These are phyloP conservation scores for Talaromyces amestolkiae DNA, from an alignment of 2,329 filamentous ascomycete species.

Conservation along the genomic window DNA sequence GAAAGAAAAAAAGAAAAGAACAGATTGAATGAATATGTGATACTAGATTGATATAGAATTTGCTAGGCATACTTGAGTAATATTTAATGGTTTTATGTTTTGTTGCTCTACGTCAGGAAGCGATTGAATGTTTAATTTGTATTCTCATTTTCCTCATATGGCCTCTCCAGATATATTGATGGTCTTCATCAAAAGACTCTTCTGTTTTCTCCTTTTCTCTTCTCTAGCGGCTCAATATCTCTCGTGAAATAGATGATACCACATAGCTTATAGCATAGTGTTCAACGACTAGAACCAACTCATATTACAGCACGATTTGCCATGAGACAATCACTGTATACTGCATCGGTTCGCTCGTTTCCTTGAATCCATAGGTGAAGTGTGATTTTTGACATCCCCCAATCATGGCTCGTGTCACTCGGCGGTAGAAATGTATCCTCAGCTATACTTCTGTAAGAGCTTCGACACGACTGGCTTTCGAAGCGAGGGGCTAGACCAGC, in stretches of 20 bases:
- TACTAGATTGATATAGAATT: constrained; percentile 2
- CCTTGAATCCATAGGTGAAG: not conserved
- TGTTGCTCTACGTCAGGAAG: not conserved
- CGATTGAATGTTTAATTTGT: constrained; percentile 4
- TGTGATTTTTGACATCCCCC: not conserved
- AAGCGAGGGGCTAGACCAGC: not conserved
- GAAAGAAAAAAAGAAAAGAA: not conserved
- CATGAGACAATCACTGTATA: not conserved
- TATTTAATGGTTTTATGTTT: not conserved
- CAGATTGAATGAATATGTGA: not conserved
- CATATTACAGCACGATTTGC: not conserved
- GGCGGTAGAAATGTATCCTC: not conserved
- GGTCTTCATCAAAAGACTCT: not conserved
- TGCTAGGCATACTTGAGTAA: not conserved
- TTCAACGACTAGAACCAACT: constrained; percentile 7
- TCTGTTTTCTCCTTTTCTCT: not conserved
- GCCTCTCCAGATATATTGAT: constrained; percentile 4
- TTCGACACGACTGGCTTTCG: not conserved
- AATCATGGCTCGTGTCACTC: not conserved
- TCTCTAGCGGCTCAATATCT: not conserved
- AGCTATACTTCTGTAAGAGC: constrained; percentile 1
- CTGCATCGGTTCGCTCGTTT: not conserved
- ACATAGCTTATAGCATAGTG: constrained; percentile 2
- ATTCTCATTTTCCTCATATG: constrained; percentile 6
- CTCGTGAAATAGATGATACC: not conserved